Conservation (phyloP, 306 rosid genomes). For the apple (Malus domestica) region DNA sequence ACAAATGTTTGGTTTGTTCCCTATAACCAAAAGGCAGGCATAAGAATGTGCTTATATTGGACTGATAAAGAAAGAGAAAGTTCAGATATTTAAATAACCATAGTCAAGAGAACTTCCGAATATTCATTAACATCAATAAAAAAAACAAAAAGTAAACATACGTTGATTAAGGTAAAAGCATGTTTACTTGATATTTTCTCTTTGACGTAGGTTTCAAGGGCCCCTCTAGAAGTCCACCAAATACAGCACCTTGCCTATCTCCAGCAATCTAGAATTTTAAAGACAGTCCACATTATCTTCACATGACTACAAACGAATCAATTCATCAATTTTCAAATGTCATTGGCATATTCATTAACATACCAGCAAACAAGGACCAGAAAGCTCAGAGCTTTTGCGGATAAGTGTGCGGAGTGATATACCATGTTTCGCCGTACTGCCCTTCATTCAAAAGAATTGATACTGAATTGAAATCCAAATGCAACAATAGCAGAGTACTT, state of each 20-base stretch:
- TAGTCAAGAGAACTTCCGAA: neutral
- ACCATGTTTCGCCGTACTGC: slow-evolving; percentile 97
- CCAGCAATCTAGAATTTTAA: slow-evolving; percentile 63
- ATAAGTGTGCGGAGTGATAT: slow-evolving; percentile 93
- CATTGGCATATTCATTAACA: slow-evolving; percentile 10
- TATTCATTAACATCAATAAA: neutral
- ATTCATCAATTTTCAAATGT: neutral
- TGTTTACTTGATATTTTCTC: slow-evolving; percentile 82
- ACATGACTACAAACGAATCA: slow-evolving; percentile 6
- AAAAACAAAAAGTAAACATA: neutral
- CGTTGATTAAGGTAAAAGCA: neutral
- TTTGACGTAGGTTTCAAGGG: slow-evolving; percentile 80
- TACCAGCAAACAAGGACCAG: slow-evolving; percentile 94
- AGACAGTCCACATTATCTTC: slow-evolving; percentile 8
- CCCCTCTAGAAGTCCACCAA: slow-evolving; percentile 83
- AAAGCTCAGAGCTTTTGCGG: slow-evolving; percentile 74
- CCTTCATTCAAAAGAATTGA: slow-evolving; percentile 74
- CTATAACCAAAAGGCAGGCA: slow-evolving; percentile 27
- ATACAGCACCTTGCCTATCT: slow-evolving; percentile 83
- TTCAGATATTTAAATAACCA: neutral
- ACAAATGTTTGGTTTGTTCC: slow-evolving; percentile 88
- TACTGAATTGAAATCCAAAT: slow-evolving; percentile 40
- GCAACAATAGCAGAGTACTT: slow-evolving; percentile 5
- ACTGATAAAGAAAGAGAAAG: slow-evolving; percentile 2
- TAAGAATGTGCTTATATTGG: neutral